Evolutionary conservation across 148 eudicot species (phyloP).

Genomic region (Salicornia ramosissima): DNA sequence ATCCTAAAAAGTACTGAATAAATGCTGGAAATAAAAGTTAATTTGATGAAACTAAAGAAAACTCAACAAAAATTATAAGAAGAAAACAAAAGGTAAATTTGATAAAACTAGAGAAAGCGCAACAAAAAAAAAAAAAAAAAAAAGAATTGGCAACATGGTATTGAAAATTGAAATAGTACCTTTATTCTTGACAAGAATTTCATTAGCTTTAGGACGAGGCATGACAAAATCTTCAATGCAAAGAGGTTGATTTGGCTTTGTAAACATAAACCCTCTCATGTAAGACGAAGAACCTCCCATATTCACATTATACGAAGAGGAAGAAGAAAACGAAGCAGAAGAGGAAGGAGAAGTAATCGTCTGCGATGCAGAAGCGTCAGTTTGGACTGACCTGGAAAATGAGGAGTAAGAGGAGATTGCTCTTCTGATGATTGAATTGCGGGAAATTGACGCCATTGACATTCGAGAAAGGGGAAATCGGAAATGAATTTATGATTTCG

Average conservation of each 20-base stretch:
- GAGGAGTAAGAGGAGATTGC: slow-evolving; percentile 6
- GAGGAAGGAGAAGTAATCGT: not conserved
- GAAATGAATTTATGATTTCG: not conserved
- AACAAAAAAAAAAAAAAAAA: not conserved
- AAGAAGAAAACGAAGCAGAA: slow-evolving; percentile 22
- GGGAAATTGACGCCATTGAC: slow-evolving; percentile 22
- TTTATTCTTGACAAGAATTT: slow-evolving; percentile 85
- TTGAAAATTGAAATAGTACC: slow-evolving; percentile 41
- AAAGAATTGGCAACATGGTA: too few relatives aligned
- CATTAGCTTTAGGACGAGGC: slow-evolving; percentile 94
- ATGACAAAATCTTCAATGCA: slow-evolving; percentile 80
- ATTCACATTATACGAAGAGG: slow-evolving; percentile 53
- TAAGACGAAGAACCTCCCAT: slow-evolving; percentile 55
- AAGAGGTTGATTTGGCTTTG: slow-evolving; percentile 72
- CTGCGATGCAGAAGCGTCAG: not conserved
- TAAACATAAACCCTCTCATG: slow-evolving; percentile 83
- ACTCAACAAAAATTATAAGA: too few relatives aligned
- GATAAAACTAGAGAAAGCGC: too few relatives aligned
- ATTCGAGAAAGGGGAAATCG: too few relatives aligned
- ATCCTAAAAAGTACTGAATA: too few relatives aligned
- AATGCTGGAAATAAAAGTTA: not conserved
- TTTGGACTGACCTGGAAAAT: not conserved
- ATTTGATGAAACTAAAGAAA: not conserved
- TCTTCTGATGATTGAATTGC: slow-evolving; percentile 21
- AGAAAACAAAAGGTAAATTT: too few relatives aligned